Conservation (phyloP, 352 stramenopile species). For the Globisporangium paroecandrum region DNA sequence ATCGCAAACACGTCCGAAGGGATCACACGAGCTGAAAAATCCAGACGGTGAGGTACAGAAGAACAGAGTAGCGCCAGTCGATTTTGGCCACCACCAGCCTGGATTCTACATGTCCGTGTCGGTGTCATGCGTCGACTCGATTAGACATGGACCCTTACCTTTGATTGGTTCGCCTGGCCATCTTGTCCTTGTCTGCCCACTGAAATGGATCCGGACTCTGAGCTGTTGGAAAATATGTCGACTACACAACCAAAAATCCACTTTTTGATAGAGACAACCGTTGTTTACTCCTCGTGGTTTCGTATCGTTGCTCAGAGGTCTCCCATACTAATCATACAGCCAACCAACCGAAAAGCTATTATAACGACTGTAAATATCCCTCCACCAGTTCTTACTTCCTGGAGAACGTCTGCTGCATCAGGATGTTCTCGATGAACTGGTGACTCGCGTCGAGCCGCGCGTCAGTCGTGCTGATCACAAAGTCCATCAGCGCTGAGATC, state of each 20-base stretch:
- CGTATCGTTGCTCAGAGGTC: background rate
- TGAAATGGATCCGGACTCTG: background rate
- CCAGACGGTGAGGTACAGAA: background rate
- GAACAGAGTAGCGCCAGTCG: too few species aligned
- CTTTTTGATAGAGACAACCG: background rate
- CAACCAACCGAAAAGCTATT: too few species aligned
- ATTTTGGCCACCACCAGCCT: background rate
- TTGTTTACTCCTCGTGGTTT: background rate
- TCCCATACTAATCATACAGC: background rate
- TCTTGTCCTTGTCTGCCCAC: background rate
- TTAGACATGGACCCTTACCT: background rate
- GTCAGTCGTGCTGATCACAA: conserved; percentile 18
- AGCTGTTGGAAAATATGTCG: too few species aligned
- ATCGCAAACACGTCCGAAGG: background rate
- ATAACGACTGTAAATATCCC: too few species aligned
- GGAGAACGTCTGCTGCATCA: conserved; percentile 4
- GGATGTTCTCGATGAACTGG: conserved; percentile 20
- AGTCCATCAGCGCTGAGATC: conserved; percentile 18
- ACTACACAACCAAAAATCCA: background rate
- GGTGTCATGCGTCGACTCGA: background rate
- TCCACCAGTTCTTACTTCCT: too few species aligned
- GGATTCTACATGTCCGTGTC: background rate
- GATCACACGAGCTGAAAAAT: background rate
- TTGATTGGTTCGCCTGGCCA: background rate
- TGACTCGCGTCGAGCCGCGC: conserved; percentile 14